A percentile compares a stretch with the other conserved stretches of the same genome.
phyloP scores from a whole-genome alignment of 371 early-diverging fungal species.

The Phascolomyces articulosus region DNA sequence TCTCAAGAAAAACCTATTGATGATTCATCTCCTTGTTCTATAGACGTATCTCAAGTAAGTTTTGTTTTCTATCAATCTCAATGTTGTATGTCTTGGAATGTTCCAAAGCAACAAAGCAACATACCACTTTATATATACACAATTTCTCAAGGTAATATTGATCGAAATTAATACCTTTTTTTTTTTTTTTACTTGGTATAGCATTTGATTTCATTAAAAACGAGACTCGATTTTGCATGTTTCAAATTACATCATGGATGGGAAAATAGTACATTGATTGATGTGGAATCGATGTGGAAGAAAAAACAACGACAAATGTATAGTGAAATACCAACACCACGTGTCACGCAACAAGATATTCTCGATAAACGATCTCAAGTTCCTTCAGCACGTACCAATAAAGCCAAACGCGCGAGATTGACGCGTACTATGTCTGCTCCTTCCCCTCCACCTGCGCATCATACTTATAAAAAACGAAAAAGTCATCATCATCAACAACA shows the following conservation, averaged over 20 bases:
- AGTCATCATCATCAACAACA: neutral
- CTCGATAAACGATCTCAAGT: slow-evolving; percentile 28
- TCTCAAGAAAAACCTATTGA: neutral
- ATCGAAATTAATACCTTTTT: neutral
- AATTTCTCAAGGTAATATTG: too few relatives aligned
- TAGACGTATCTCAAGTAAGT: slow-evolving; percentile 25
- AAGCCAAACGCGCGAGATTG: slow-evolving; percentile 21
- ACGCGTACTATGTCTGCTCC: slow-evolving; percentile 28
- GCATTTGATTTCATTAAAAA: slow-evolving; percentile 32
- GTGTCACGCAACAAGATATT: slow-evolving; percentile 45
- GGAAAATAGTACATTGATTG: slow-evolving; percentile 36
- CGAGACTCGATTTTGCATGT: slow-evolving; percentile 41
- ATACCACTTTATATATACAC: neutral
- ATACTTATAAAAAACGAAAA: slow-evolving; percentile 11
- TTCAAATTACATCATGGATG: slow-evolving; percentile 47
- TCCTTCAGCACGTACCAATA: slow-evolving; percentile 16
- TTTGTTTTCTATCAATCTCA: neutral
- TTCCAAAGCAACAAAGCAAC: too few relatives aligned
- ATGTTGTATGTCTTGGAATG: too few relatives aligned
- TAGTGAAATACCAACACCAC: slow-evolving; percentile 37
- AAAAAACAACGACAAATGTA: slow-evolving; percentile 29
- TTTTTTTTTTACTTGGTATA: slow-evolving; percentile 9
- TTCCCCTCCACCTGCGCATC: slow-evolving; percentile 3
- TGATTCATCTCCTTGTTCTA: neutral
- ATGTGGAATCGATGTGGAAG: slow-evolving; percentile 43